A percentile compares a stretch with the other conserved stretches of the same genome.
Evolutionary conservation across 108 stramenopile genomes (phyloP).

Genomic region (Pseudonitzschia multiseries): DNA sequence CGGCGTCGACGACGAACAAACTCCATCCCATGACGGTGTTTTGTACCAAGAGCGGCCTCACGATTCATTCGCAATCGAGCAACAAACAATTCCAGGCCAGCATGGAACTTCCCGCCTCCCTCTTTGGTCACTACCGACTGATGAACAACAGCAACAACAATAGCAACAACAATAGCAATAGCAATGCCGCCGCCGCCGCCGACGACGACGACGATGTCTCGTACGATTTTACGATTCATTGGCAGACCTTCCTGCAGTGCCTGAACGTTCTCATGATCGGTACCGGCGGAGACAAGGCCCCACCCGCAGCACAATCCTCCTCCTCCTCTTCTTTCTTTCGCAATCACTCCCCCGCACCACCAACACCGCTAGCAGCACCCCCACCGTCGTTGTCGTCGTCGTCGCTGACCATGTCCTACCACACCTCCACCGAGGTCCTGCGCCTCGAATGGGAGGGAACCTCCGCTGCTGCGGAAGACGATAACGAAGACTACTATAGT

Average conservation of each 20-base stretch:
- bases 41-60: slow-evolving; percentile 12
- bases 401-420: slow-evolving; percentile 7
- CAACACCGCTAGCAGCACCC: neutral
- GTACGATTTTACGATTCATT: slow-evolving; percentile 17
- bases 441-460: slow-evolving; percentile 21
- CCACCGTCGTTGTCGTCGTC: neutral
- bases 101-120: slow-evolving; percentile 22
- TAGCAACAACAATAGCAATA: neutral
- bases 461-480: no score
- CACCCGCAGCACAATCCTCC: no score
- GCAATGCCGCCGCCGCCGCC: neutral
- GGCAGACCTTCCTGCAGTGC: slow-evolving; percentile 29
- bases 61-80: slow-evolving; percentile 29
- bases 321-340: neutral
- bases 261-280: slow-evolving; percentile 21
- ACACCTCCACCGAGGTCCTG: slow-evolving; percentile 15
- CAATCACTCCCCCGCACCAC: neutral
- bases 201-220: slow-evolving; percentile 7
- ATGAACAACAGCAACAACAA: neutral
- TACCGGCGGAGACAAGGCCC: slow-evolving; percentile 1
- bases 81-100: slow-evolving; percentile 33
- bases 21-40: slow-evolving; percentile 20
- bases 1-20: neutral
- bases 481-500: no score
- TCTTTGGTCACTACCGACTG: slow-evolving; percentile 16